These are phyloP conservation scores for Xylaria palmicola DNA, from an alignment of 495 filamentous ascomycete genomes.

Conservation along the genomic window DNA sequence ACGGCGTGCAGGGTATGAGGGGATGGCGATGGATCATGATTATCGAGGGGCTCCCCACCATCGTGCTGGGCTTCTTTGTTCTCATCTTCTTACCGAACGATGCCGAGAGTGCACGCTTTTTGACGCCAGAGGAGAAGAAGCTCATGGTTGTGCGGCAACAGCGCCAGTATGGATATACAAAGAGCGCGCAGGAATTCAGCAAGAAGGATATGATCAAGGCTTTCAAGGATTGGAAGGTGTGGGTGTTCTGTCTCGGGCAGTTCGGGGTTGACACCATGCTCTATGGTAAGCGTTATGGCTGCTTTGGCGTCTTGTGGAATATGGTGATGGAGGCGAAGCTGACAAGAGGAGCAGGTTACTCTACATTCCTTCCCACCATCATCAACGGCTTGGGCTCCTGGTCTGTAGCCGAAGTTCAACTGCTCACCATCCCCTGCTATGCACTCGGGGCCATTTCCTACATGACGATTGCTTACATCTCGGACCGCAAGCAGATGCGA, in stretches of 20 bases:
- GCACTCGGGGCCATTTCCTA: slow-evolving; percentile 66
- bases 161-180: slow-evolving; percentile 58
- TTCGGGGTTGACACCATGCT: slow-evolving; percentile 73
- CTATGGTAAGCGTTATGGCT: slow-evolving; percentile 47
- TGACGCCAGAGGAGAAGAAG: slow-evolving; percentile 59
- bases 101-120: slow-evolving; percentile 60
- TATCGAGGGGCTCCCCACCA: slow-evolving; percentile 69
- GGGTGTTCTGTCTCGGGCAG: slow-evolving; percentile 62
- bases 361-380: slow-evolving; percentile 76
- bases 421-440: slow-evolving; percentile 79
- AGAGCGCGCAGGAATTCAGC: slow-evolving; percentile 58
- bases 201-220: slow-evolving; percentile 49
- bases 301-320: background rate
- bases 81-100: slow-evolving; percentile 67
- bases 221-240: slow-evolving; percentile 63
- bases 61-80: slow-evolving; percentile 58
- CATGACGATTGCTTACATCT: slow-evolving; percentile 58
- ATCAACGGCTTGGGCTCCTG: slow-evolving; percentile 66
- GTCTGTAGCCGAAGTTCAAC: slow-evolving; percentile 62
- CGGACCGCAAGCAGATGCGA: slow-evolving; percentile 60
- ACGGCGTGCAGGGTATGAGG: slow-evolving; percentile 58
- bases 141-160: slow-evolving; percentile 45
- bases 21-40: slow-evolving; percentile 70
- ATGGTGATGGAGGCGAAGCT: background rate
- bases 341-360: slow-evolving; percentile 49